Conservation (phyloP, 192 early-diverging fungal genomes). For the Chytriomyces sp. region DNA sequence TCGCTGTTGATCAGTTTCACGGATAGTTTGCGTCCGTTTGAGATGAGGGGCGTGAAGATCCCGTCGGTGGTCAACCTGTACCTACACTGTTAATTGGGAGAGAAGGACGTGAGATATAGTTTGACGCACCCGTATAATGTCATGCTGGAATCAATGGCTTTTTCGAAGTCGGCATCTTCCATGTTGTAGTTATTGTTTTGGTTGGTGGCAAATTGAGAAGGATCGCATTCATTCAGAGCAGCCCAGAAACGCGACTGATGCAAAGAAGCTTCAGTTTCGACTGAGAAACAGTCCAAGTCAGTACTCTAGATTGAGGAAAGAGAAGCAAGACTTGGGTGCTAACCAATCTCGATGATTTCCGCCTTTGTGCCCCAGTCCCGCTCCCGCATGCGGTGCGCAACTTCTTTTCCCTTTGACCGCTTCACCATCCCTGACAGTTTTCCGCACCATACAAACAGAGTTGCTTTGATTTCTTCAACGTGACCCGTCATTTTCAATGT, state of each 20-base stretch:
- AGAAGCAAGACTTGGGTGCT: too few relatives aligned
- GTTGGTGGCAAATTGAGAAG: too few relatives aligned
- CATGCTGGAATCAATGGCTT: slow-evolving; percentile 3
- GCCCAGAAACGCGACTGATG: neutral
- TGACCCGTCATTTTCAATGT: neutral
- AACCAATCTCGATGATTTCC: slow-evolving; percentile 33
- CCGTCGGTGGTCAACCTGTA: neutral
- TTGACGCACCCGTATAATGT: slow-evolving; percentile 31
- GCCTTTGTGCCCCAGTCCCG: slow-evolving; percentile 45
- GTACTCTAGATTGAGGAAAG: too few relatives aligned
- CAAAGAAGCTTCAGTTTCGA: neutral
- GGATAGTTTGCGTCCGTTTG: slow-evolving; percentile 29
- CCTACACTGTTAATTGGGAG: neutral
- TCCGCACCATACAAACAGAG: slow-evolving; percentile 40
- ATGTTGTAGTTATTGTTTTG: neutral
- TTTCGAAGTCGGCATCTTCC: slow-evolving; percentile 32
- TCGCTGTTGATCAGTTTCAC: slow-evolving; percentile 30
- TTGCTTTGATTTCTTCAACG: slow-evolving; percentile 14
- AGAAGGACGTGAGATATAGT: neutral
- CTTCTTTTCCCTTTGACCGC: slow-evolving; percentile 38
- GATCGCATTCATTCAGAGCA: neutral
- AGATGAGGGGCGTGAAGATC: neutral
- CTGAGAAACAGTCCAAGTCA: too few relatives aligned
- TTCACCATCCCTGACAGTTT: slow-evolving; percentile 32
- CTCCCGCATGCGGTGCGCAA: slow-evolving; percentile 37